Conservation (phyloP, 768 basidiomycete species). For the Boletus tylopilopsis region DNA sequence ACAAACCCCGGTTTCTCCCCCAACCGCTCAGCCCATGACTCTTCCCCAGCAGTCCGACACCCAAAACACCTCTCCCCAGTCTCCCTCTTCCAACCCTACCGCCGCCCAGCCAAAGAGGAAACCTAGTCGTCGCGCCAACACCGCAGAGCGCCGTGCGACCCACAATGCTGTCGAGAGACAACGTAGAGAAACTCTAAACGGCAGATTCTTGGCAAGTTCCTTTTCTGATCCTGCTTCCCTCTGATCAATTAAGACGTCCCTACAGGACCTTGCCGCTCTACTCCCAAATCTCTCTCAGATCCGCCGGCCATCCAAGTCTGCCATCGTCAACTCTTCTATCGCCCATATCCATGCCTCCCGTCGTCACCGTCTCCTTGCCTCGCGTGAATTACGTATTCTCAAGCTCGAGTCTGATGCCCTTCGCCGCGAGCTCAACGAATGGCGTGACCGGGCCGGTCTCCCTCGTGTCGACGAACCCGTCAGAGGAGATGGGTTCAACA, state of each 20-base stretch:
- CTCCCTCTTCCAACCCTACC: slow-evolving; percentile 21
- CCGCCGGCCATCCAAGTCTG: slow-evolving; percentile 92
- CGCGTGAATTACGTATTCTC: slow-evolving; percentile 75
- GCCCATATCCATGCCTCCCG: slow-evolving; percentile 82
- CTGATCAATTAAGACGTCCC: slow-evolving; percentile 13
- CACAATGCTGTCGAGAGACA: slow-evolving; percentile 98
- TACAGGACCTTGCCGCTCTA: slow-evolving; percentile 83
- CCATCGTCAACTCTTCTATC: slow-evolving; percentile 95
- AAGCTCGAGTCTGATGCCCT: slow-evolving; percentile 84
- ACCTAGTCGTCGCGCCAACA: slow-evolving; percentile 86
- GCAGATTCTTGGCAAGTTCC: slow-evolving; percentile 75
- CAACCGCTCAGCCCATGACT: slow-evolving; percentile 32
- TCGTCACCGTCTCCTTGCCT: slow-evolving; percentile 75
- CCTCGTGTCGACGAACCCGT: slow-evolving; percentile 70
- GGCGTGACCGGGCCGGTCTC: slow-evolving; percentile 75
- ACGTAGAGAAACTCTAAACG: slow-evolving; percentile 89
- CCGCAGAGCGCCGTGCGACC: slow-evolving; percentile 91
- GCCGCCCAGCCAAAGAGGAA: slow-evolving; percentile 65
- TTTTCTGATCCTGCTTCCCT: slow-evolving; percentile 8
- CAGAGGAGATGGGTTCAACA: slow-evolving; percentile 66
- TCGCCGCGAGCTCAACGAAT: slow-evolving; percentile 89
- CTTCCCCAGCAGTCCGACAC: slow-evolving; percentile 30
- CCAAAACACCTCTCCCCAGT: slow-evolving; percentile 20
- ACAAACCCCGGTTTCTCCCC: slow-evolving; percentile 47
- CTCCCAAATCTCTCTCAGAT: slow-evolving; percentile 89